Conservation (phyloP, 768 basidiomycete genomes). For the Suillus tomentosus region DNA sequence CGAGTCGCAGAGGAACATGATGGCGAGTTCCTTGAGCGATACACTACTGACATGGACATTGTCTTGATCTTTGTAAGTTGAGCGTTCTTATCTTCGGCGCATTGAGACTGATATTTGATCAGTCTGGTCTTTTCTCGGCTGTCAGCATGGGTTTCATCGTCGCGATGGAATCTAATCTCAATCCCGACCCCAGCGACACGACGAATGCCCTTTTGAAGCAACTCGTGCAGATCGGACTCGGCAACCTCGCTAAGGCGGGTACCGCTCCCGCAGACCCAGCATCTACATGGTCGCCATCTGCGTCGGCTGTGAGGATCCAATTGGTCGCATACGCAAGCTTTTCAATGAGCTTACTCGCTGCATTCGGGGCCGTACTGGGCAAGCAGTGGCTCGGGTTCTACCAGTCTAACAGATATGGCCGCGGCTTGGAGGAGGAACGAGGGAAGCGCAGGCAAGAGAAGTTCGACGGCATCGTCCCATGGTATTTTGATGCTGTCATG, state of each 20-base stretch:
- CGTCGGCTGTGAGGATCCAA: neutral
- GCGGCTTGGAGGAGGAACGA: slow-evolving; percentile 15
- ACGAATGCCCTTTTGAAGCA: slow-evolving; percentile 16
- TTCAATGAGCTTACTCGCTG: slow-evolving; percentile 16
- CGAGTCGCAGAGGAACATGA: slow-evolving; percentile 19
- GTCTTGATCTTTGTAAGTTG: slow-evolving; percentile 24
- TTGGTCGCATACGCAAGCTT: slow-evolving; percentile 17
- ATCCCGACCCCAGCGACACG: slow-evolving; percentile 14
- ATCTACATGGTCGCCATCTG: neutral
- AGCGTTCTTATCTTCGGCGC: neutral
- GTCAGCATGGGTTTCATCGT: slow-evolving; percentile 17
- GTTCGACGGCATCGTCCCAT: slow-evolving; percentile 14
- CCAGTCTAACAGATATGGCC: neutral
- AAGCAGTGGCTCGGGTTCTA: slow-evolving; percentile 20
- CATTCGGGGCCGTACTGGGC: slow-evolving; percentile 19
- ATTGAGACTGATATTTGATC: neutral
- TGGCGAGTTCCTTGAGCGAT: slow-evolving; percentile 19
- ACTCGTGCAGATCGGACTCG: slow-evolving; percentile 10
- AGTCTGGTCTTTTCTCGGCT: slow-evolving; percentile 21
- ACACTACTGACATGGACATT: slow-evolving; percentile 20
- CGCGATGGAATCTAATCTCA: slow-evolving; percentile 13
- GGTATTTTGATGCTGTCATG: slow-evolving; percentile 18
- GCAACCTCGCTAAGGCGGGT: slow-evolving; percentile 6
- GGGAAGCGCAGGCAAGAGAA: slow-evolving; percentile 12
- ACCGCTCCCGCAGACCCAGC: neutral